Evolutionary conservation across 1,284 basidiomycete genomes (phyloP), one percentile per base, ranked within the genome.

Genomic region (Ustilago bromivora): DNA sequence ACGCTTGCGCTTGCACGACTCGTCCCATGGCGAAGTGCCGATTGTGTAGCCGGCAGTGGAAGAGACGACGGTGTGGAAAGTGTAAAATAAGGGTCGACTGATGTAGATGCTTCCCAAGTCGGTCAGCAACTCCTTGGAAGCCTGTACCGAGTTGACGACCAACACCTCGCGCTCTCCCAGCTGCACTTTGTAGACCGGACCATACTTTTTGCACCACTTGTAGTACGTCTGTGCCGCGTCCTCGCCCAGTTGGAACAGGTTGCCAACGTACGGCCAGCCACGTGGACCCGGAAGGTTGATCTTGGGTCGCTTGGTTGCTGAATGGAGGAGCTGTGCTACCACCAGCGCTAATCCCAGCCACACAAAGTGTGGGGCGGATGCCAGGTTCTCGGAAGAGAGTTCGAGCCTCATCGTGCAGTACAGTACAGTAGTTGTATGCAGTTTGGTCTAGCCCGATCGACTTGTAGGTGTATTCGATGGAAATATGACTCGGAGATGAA

Each of bases 11-110:
- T 77, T 77, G 63, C 75, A 77, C 52, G 66, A 70, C 35, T 77
- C 75, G 58, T 77, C 75, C 75, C 75, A 77, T 3, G 75, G 75
- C 19, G 71, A 74, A 10, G 75, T 77, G 32, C 75, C 75, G 41
- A 77, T 77, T 1, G 75, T 77, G 60, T 67, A 77, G 2, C 75
- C 75, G 5, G 75, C 75, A 11, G 75, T 77, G 0, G 71, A 74
- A 2, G 66, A 70, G 47, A 77, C 75, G 13, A 77, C 75, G 4
- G 73, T 73, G 66, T 77, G 75, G 58, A 77, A 77, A 28, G 70
- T 71, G 55, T 77, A 68, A 63, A 77, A 77, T 2, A 73, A 54
- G 8, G 75, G 75, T 34, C 75, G 66, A 28, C 66, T 71, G 59
- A 77, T 77, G 63, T 77, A 77, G 55, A 71, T 61, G 61, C 71